Evolutionary conservation across 352 stramenopile genomes (phyloP), one percentile per base, ranked within the genome.

Genomic region (Phytophthora lateralis): DNA sequence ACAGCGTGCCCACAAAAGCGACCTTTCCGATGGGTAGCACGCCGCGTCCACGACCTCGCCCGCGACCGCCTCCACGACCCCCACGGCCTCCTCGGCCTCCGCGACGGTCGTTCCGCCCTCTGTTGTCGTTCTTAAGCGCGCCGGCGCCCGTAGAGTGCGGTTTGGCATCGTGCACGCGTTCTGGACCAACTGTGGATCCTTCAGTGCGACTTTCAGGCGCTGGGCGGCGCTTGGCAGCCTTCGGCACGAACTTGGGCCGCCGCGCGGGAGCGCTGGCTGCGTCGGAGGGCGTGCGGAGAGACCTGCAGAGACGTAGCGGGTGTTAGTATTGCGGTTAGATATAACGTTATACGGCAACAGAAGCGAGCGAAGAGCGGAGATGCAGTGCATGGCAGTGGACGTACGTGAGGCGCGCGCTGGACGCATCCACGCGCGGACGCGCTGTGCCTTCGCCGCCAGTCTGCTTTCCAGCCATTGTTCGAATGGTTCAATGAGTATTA

Each of bases 241-340:
- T 93, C 5, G 85, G 85, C 4, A 91, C 80, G 57, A 93, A 93
- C 75, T 93, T 93, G 38, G 80, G 83, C 18, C 81, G 77, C 10
- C 83, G 80, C 14, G 74, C 63, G 45, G 76, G 60, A 2, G 69
- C 72, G n/a, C 45, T 49, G 20, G 72, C 46, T 1, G 71, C 49
- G 29, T 80, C 72, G 1, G 55, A 57, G 24, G 77, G 66, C 4
- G 69, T 84, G 35, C 83, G 81, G 2, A 93, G 66, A 14, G 83
- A 93, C 27, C 83, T 93, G 46, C 26, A 18, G 6, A 63, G 27
- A 44, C 15, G n/a, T n/a, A 62, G 41, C 10, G n/a, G 14, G 30
- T 11, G 24, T 62, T 54, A 55, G 21, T 39, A 15, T 18, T 42
- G 12, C 6, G 32, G n/a, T 20, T 27, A 26, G 1, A 63, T 0